Percentiles rank a stretch among this genome's conserved stretches.
phyloP scores from a whole-genome alignment of 768 basidiomycete genomes.

The Auriscalpium vulgare region DNA sequence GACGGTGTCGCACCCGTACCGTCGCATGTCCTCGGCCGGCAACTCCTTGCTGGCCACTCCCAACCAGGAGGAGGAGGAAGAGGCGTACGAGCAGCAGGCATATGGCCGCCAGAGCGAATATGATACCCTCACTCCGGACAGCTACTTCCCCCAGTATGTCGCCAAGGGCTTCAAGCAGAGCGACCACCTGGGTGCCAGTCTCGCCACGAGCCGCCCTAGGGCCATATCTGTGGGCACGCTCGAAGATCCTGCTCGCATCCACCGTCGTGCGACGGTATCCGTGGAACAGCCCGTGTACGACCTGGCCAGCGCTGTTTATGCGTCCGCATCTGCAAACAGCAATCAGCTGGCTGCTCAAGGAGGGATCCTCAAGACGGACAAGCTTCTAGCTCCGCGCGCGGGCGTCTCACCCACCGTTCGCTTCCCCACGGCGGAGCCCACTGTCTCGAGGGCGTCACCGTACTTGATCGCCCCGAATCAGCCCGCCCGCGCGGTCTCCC shows the following conservation, averaged over 20 bases:
- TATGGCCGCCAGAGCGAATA: slow-evolving; percentile 55
- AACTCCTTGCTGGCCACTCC: slow-evolving; percentile 58
- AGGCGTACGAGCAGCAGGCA: slow-evolving; percentile 54
- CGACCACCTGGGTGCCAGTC: slow-evolving; percentile 10
- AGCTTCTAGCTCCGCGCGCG: slow-evolving; percentile 4
- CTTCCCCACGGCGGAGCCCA: slow-evolving; percentile 14
- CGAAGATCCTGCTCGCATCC: slow-evolving; percentile 70
- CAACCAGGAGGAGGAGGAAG: slow-evolving; percentile 63
- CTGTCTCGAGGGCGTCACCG: slow-evolving; percentile 39
- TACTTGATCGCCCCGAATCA: slow-evolving; percentile 62
- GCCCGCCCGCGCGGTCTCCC: slow-evolving; percentile 73
- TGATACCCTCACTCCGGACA: slow-evolving; percentile 49
- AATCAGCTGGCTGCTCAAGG: slow-evolving; percentile 18
- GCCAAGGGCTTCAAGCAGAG: slow-evolving; percentile 7
- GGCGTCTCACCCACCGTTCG: slow-evolving; percentile 14
- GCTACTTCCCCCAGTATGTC: slow-evolving; percentile 41
- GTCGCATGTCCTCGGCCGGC: slow-evolving; percentile 51
- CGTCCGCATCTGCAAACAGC: slow-evolving; percentile 30
- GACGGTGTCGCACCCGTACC: slow-evolving; percentile 92
- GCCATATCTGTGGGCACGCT: slow-evolving; percentile 86
- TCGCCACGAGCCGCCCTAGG: slow-evolving; percentile 45
- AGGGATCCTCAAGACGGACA: slow-evolving; percentile 28
- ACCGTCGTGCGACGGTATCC: slow-evolving; percentile 49
- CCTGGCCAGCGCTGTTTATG: slow-evolving; percentile 52
- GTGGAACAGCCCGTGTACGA: slow-evolving; percentile 30